Evolutionary conservation across 352 stramenopile species (phyloP).

Genomic region (Aphanomyces euteiches): DNA sequence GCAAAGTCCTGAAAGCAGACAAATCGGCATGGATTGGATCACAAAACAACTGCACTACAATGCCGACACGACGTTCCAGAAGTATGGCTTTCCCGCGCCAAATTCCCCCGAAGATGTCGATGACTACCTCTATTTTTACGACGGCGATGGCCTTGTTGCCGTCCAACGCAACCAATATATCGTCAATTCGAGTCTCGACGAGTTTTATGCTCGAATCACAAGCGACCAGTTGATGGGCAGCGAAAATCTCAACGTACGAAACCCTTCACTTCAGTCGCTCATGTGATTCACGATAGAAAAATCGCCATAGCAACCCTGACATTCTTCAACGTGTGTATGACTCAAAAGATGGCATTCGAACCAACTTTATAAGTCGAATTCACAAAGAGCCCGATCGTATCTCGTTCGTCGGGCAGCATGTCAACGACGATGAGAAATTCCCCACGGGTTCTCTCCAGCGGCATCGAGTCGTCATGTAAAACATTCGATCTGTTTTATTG

Average conservation of each 20-base stretch:
- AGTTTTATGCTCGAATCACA: background rate
- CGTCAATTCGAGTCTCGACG: background rate
- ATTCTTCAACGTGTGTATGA: slow-evolving; percentile 3
- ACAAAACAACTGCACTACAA: background rate
- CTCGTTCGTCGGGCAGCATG: background rate
- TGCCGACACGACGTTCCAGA: background rate
- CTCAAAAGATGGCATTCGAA: background rate
- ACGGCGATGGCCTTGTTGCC: slow-evolving; percentile 3
- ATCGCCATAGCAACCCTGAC: background rate
- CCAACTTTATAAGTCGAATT: background rate
- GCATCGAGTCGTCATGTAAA: slow-evolving; percentile 2
- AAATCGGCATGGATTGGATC: slow-evolving; percentile 7
- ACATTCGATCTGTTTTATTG: background rate
- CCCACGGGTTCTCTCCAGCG: background rate
- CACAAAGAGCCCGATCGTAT: background rate
- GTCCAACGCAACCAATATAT: slow-evolving; percentile 10
- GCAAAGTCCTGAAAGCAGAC: background rate
- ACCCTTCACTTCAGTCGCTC: too few relatives aligned
- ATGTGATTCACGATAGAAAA: background rate
- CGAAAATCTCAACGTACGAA: slow-evolving; percentile 9
- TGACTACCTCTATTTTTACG: slow-evolving; percentile 10
- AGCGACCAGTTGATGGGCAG: background rate
- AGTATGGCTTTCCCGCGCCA: background rate
- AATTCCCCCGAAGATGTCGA: background rate
- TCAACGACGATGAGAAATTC: slow-evolving; percentile 6